Percentiles rank a stretch among this genome's conserved stretches.
Evolutionary conservation across 2,329 filamentous ascomycete genomes (phyloP).

Genomic region (Pseudogymnoascus sp.): DNA sequence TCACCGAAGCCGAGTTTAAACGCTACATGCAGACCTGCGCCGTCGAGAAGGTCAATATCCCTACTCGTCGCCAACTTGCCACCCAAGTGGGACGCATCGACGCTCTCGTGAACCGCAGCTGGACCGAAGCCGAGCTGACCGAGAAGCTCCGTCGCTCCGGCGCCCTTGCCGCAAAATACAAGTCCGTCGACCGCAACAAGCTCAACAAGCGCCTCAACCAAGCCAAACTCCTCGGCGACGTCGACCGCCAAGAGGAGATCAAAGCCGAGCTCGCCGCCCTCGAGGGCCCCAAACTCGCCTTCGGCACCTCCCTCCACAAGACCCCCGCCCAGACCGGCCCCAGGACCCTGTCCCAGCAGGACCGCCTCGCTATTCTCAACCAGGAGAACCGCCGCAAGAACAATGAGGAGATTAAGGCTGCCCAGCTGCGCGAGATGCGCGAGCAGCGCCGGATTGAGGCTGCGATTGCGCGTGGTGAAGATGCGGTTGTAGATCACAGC

Average conservation of each 20-base stretch:
- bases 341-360: conserved; percentile 60
- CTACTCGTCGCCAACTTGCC: conserved; percentile 63
- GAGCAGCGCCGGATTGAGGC: conserved; percentile 54
- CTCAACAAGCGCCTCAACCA: conserved; percentile 60
- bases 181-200: conserved; percentile 61
- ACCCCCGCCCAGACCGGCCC: conserved; percentile 46
- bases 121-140: conserved; percentile 77
- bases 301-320: conserved; percentile 56
- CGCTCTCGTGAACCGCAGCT: conserved; percentile 67
- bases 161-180: conserved; percentile 59
- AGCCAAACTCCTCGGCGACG: conserved; percentile 59
- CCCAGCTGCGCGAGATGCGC: conserved; percentile 74
- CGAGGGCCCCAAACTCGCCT: conserved; percentile 66
- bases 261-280: conserved; percentile 58
- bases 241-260: conserved; percentile 47
- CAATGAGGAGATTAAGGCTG: conserved; percentile 82
- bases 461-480: conserved; percentile 58
- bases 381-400: conserved; percentile 77
- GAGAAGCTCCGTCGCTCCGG: conserved; percentile 69
- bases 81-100: conserved; percentile 79
- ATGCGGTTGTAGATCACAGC: conserved; percentile 51
- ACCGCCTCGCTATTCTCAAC: conserved; percentile 78
- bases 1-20: conserved; percentile 79
- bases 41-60: conserved; percentile 65
- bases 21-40: conserved; percentile 71